phyloP scores from a whole-genome alignment of 1,284 basidiomycete species.

The Bjerkandera adusta region DNA sequence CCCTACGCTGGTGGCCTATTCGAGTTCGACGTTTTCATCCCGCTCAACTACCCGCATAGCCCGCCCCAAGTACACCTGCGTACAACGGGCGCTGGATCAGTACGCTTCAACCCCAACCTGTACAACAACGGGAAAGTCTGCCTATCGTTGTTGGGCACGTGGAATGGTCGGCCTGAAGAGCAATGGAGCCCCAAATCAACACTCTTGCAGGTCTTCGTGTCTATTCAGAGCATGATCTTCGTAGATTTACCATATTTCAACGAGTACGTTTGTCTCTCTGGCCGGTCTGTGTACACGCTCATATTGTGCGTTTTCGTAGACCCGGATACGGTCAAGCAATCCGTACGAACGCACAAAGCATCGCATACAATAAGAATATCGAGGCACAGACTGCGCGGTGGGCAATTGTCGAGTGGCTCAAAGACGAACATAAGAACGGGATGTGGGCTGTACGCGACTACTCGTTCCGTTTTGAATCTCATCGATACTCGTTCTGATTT shows the following conservation, averaged over 20 bases:
- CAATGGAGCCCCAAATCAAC: slow-evolving; percentile 51
- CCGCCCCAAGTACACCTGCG: slow-evolving; percentile 47
- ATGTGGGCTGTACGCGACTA: slow-evolving; percentile 42
- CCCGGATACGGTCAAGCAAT: slow-evolving; percentile 46
- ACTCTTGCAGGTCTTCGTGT: slow-evolving; percentile 51
- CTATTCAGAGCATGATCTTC: slow-evolving; percentile 58
- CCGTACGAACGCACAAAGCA: slow-evolving; percentile 32
- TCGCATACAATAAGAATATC: slow-evolving; percentile 45
- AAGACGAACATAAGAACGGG: slow-evolving; percentile 38
- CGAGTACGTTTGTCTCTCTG: slow-evolving; percentile 36
- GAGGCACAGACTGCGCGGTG: slow-evolving; percentile 41
- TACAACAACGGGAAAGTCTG: slow-evolving; percentile 51
- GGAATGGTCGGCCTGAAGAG: slow-evolving; percentile 52
- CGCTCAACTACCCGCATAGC: slow-evolving; percentile 44
- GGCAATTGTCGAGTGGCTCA: slow-evolving; percentile 53
- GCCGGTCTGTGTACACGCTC: slow-evolving; percentile 1
- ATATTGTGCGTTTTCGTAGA: slow-evolving; percentile 24
- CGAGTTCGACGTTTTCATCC: slow-evolving; percentile 56
- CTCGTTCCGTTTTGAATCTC: not conserved
- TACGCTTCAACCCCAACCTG: slow-evolving; percentile 56
- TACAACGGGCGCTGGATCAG: slow-evolving; percentile 49
- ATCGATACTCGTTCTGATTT: not conserved
- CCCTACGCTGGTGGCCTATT: slow-evolving; percentile 55
- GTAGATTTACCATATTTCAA: slow-evolving; percentile 56
- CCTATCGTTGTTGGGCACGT: slow-evolving; percentile 52